A percentile compares a stretch with the other conserved stretches of the same genome.
phyloP scores from a whole-genome alignment of 305 asterid species.

The Fraxinus velutina region DNA sequence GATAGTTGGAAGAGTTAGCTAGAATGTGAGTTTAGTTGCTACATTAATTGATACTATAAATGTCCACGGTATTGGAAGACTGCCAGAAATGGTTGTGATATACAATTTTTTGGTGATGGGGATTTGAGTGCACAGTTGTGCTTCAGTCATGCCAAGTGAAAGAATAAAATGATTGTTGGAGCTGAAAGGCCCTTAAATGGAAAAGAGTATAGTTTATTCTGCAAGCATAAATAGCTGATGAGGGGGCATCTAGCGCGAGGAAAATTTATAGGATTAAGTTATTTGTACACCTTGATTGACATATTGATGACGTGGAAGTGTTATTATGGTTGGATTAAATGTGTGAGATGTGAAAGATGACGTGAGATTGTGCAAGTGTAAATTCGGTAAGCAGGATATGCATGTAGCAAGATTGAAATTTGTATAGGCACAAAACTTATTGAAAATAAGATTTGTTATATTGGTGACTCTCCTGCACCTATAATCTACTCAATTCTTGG shows the following conservation, averaged over 20 bases:
- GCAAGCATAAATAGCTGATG: background rate
- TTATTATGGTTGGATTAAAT: background rate
- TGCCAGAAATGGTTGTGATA: background rate
- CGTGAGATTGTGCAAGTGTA: background rate
- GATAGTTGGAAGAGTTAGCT: background rate
- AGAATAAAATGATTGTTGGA: background rate
- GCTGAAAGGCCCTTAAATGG: background rate
- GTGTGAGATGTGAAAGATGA: background rate
- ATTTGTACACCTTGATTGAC: background rate
- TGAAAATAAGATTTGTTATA: background rate
- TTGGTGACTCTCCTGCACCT: background rate
- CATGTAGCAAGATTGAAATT: background rate
- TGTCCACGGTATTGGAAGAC: background rate
- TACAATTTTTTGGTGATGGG: background rate
- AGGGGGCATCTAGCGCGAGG: background rate
- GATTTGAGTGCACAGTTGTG: background rate
- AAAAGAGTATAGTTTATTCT: background rate
- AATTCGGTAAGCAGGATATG: background rate
- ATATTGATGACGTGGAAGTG: background rate
- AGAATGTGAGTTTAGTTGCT: background rate
- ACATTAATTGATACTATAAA: background rate
- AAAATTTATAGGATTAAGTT: background rate
- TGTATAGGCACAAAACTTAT: background rate
- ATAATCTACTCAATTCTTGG: background rate
- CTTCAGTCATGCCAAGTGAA: background rate